A percentile compares a stretch with the other conserved stretches of the same genome.
phyloP scores from a whole-genome alignment of 1,284 basidiomycete genomes.

The Microbotryomycetes sp. region DNA sequence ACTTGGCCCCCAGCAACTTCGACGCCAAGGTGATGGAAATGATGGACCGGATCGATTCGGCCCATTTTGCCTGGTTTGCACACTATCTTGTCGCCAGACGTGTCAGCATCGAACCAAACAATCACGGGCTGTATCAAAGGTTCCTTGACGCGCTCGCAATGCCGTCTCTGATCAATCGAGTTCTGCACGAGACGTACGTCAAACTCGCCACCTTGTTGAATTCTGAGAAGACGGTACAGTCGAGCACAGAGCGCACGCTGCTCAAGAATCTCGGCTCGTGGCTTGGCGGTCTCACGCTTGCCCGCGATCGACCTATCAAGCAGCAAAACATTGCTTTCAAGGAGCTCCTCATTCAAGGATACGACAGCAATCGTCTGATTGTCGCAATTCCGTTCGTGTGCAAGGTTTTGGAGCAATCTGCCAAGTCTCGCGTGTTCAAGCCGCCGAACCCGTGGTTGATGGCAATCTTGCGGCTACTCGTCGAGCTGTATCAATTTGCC shows the following conservation, averaged over 20 bases:
- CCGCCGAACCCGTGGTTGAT: slow-evolving; percentile 98
- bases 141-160: slow-evolving; percentile 78
- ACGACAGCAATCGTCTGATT: slow-evolving; percentile 82
- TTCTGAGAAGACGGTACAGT: slow-evolving; percentile 80
- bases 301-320: slow-evolving; percentile 83
- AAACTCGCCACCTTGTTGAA: slow-evolving; percentile 84
- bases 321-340: slow-evolving; percentile 94
- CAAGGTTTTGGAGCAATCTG: slow-evolving; percentile 88
- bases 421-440: slow-evolving; percentile 83
- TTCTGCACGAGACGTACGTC: slow-evolving; percentile 87
- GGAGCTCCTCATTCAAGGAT: slow-evolving; percentile 90
- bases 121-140: slow-evolving; percentile 89
- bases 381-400: slow-evolving; percentile 98
- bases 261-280: slow-evolving; percentile 94
- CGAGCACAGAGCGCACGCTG: slow-evolving; percentile 73
- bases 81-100: slow-evolving; percentile 95
- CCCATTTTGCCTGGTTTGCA: slow-evolving; percentile 90
- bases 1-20: slow-evolving; percentile 90
- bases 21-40: slow-evolving; percentile 80
- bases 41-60: slow-evolving; percentile 68
- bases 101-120: slow-evolving; percentile 93
- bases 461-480: slow-evolving; percentile 84
- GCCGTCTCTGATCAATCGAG: slow-evolving; percentile 58
- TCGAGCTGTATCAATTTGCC: slow-evolving; percentile 93
- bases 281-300: slow-evolving; percentile 89